A percentile compares a stretch with the other conserved stretches of the same genome.
Evolutionary conservation across 257 asterid species (phyloP).

Genomic region (Plectranthus barbatus): DNA sequence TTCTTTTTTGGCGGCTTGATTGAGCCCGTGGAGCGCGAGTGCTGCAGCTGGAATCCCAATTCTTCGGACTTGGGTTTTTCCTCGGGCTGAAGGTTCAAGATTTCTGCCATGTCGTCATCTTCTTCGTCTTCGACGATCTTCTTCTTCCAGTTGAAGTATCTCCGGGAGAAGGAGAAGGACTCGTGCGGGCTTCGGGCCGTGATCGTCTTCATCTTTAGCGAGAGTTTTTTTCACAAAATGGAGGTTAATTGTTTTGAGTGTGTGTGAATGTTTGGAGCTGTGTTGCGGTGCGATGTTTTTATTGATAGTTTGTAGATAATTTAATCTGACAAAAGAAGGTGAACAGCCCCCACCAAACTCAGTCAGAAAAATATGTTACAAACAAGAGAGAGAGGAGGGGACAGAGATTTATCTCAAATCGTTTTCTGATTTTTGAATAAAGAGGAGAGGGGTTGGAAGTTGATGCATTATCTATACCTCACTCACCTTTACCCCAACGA

Average conservation of each 20-base stretch:
- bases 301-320: slow-evolving; percentile 7
- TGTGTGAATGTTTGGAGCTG: too few relatives aligned
- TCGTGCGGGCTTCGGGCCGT: slow-evolving; percentile 54
- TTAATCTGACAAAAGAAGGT: slow-evolving; percentile 53
- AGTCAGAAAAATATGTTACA: slow-evolving; percentile 13
- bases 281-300: slow-evolving; percentile 15
- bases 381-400: not conserved
- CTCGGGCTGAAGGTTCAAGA: slow-evolving; percentile 22
- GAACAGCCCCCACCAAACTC: slow-evolving; percentile 63
- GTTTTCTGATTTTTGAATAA: not conserved
- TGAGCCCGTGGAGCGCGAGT: slow-evolving; percentile 23
- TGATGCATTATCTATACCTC: too few relatives aligned
- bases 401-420: slow-evolving; percentile 13
- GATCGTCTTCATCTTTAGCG: slow-evolving; percentile 49
- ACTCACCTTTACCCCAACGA: too few relatives aligned
- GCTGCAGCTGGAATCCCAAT: slow-evolving; percentile 21
- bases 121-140: slow-evolving; percentile 42
- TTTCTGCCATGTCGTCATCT: slow-evolving; percentile 50
- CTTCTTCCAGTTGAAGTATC: slow-evolving; percentile 67
- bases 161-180: slow-evolving; percentile 78
- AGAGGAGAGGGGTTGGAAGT: not conserved
- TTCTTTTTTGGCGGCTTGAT: slow-evolving; percentile 34
- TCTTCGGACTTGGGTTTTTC: slow-evolving; percentile 16
- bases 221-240: too few relatives aligned
- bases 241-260: not conserved